Base-by-base conservation (phyloP, 2,329 filamentous ascomycete genomes). In the Colletotrichum sublineola region DNA sequence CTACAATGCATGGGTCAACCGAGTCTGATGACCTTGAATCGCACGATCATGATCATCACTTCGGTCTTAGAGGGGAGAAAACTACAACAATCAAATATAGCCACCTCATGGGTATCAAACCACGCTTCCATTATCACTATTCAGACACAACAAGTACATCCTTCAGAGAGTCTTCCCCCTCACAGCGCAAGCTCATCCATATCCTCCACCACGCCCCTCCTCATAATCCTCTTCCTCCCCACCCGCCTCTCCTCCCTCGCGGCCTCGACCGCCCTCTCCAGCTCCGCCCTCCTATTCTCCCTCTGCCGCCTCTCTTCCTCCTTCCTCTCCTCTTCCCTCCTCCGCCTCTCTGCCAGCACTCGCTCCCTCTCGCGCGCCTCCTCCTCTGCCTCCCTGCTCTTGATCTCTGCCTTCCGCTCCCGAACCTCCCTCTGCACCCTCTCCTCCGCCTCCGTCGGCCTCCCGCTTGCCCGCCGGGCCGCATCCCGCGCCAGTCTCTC, bases 381-480 rank as follows among this genome's bases (percentile, higher is more conserved):
- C 36, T 60, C 50, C 1, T 58, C 50, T 8, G 24, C 56, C 50
- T 31, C 42, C n/a, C 14, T 12, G 24, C 36, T 44, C 57, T 44
- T 57, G 44, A 55, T 40, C n/a, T 7, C 2, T 12, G 15, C 46
- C 36, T 38, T 63, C 36, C 40, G 33, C 60, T 11, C 24, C 38
- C 8, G 18, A 0, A 29, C 18, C 44, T 48, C 53, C 52, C 42
- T 38, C 46, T 60, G 9, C 8, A 40, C 36, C 60, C 33, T 58
- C 31, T 69, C 69, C 53, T 68, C 69, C 36, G 42, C 69, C 14
- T 18, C 18, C 8, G 44, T 65, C 24, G 55, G 61, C 67, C n/a
- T 50, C 12, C 62, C 70, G 24, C 36, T 6, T n/a, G 24, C 33
- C 31, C 55, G 55, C 60, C 42, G 7, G 55, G 31, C 44, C 38